phyloP scores from a whole-genome alignment of 2,329 filamentous ascomycete species.

The Sordariomycetes sp. region DNA sequence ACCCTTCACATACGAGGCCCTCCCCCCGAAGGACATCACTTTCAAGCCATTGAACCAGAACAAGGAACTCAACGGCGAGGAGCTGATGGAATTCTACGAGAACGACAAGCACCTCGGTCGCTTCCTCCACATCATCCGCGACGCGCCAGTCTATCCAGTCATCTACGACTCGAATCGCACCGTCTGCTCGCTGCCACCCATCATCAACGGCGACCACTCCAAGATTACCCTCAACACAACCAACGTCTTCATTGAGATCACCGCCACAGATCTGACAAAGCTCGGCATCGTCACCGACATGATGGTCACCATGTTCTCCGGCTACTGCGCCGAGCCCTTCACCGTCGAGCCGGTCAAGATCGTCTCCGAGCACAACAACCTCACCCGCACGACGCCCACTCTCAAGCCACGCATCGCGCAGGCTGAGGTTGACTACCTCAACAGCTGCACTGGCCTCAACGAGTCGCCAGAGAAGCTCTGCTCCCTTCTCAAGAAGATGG shows the following conservation, averaged over 20 bases:
- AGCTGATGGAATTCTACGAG: slow-evolving; percentile 93
- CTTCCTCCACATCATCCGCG: slow-evolving; percentile 89
- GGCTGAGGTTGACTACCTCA: slow-evolving; percentile 88
- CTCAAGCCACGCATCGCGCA: slow-evolving; percentile 67
- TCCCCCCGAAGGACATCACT: slow-evolving; percentile 82
- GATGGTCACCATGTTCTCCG: slow-evolving; percentile 93
- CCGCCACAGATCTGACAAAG: slow-evolving; percentile 91
- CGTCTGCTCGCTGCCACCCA: slow-evolving; percentile 90
- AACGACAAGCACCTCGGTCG: slow-evolving; percentile 85
- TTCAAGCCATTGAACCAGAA: slow-evolving; percentile 89
- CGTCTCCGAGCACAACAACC: slow-evolving; percentile 80
- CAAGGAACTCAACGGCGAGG: slow-evolving; percentile 74
- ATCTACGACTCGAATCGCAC: slow-evolving; percentile 83
- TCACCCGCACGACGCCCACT: slow-evolving; percentile 73
- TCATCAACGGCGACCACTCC: slow-evolving; percentile 95
- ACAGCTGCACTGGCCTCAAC: slow-evolving; percentile 77
- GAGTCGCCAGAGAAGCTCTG: slow-evolving; percentile 69
- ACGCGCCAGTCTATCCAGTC: slow-evolving; percentile 89
- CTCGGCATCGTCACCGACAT: slow-evolving; percentile 93
- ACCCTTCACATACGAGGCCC: slow-evolving; percentile 93
- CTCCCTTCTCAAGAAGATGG: slow-evolving; percentile 80
- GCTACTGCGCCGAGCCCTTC: slow-evolving; percentile 81
- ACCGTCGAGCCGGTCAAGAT: slow-evolving; percentile 92
- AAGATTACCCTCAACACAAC: slow-evolving; percentile 89
- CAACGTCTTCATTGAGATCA: slow-evolving; percentile 96